Conservation (phyloP, 78 protist species). For the Mastigamoeba balamuthi region DNA sequence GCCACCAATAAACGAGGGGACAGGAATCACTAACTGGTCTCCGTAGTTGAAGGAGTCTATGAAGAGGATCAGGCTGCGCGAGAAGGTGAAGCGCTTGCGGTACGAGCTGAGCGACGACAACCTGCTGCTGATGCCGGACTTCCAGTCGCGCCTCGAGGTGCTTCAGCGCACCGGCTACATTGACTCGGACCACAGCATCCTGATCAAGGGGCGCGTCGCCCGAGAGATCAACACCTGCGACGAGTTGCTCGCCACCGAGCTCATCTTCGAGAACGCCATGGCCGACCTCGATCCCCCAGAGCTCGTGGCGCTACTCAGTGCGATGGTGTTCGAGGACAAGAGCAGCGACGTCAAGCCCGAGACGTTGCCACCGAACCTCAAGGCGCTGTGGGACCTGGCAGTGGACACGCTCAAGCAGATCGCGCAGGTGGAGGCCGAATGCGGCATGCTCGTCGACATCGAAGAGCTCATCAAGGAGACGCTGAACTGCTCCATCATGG, state of each 20-base stretch:
- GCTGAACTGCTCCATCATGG: conserved; percentile 42
- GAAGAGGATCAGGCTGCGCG: not conserved
- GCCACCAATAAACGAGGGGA: not conserved
- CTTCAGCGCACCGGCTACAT: conserved; percentile 46
- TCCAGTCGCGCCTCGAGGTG: conserved; percentile 50
- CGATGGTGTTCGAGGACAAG: conserved; percentile 67
- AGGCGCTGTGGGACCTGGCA: not conserved
- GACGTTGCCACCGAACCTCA: not conserved
- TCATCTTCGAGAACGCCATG: conserved; percentile 73
- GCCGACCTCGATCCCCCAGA: conserved; percentile 50
- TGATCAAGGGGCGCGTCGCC: conserved; percentile 80
- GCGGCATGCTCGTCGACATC: conserved; percentile 28
- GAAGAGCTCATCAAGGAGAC: conserved; percentile 1
- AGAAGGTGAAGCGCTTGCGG: not conserved
- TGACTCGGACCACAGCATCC: conserved; percentile 36
- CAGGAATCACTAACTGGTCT: not conserved
- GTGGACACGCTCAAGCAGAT: not conserved
- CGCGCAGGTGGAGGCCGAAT: conserved; percentile 20
- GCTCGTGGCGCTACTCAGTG: conserved; percentile 56
- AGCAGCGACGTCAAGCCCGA: conserved; percentile 3
- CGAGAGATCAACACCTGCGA: conserved; percentile 71
- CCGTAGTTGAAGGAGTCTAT: conserved; percentile 10
- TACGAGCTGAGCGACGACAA: conserved; percentile 34
- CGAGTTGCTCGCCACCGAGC: conserved; percentile 65
- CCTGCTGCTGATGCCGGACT: conserved; percentile 76